phyloP scores from a whole-genome alignment of 805 yeast species.

The Hanseniaspora pseudoguilliermondii region DNA sequence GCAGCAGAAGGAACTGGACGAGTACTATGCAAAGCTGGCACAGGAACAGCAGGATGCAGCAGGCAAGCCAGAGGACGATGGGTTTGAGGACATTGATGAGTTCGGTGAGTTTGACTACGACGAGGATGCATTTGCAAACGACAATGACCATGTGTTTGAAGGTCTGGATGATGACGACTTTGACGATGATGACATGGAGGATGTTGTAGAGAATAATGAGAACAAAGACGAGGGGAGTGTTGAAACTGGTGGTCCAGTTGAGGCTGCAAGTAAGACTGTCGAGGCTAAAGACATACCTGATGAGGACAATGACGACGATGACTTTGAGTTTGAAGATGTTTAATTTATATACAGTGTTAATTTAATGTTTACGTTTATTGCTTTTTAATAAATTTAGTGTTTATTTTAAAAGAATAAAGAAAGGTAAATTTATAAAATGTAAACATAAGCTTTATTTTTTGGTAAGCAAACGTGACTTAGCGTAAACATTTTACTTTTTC shows the following conservation, averaged over 20 bases:
- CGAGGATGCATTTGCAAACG: conserved; percentile 13
- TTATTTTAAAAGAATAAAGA: too few relatives aligned
- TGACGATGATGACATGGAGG: conserved; percentile 11
- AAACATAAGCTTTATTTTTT: too few relatives aligned
- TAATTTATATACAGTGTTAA: neutral
- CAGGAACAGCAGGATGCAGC: conserved; percentile 53
- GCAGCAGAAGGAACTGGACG: conserved; percentile 59
- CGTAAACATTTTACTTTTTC: too few relatives aligned
- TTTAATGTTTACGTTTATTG: too few relatives aligned
- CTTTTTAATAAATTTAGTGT: too few relatives aligned
- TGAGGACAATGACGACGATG: conserved; percentile 23
- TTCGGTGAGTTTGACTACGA: conserved; percentile 15
- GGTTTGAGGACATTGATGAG: conserved; percentile 20
- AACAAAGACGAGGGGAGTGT: neutral
- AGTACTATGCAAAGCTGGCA: conserved; percentile 66
- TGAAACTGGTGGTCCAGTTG: neutral
- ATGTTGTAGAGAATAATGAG: neutral
- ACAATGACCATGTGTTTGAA: conserved; percentile 15
- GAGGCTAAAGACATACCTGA: neutral
- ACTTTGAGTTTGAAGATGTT: conserved; percentile 29
- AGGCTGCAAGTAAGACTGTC: neutral
- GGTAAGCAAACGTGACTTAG: too few relatives aligned
- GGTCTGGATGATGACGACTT: conserved; percentile 17
- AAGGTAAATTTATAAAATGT: too few relatives aligned
- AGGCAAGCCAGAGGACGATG: conserved; percentile 30